A percentile compares a stretch with the other conserved stretches of the same genome.
phyloP scores from a whole-genome alignment of 805 yeast species.

The Candida anglica region DNA sequence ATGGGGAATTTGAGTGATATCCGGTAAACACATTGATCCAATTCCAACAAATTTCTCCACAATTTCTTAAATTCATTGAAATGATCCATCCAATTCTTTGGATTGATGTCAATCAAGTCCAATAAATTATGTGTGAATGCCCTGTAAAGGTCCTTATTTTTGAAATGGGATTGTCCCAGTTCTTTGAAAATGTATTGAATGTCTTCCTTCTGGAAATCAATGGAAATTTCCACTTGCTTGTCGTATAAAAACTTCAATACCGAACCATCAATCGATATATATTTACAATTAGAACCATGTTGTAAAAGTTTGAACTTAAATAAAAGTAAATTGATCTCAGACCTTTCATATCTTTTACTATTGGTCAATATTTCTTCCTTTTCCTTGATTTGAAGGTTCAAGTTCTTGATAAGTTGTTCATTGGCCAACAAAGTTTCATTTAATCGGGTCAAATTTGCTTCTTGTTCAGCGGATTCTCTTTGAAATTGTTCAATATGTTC shows the following conservation, averaged over 20 bases:
- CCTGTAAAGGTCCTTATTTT: not conserved
- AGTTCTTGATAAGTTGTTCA: slow-evolving; percentile 4
- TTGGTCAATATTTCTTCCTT: slow-evolving; percentile 9
- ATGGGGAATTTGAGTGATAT: slow-evolving; percentile 27
- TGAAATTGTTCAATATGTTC: slow-evolving; percentile 6
- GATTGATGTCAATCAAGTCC: not conserved
- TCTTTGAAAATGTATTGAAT: not conserved
- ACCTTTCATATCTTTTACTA: slow-evolving; percentile 13
- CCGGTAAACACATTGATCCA: slow-evolving; percentile 28
- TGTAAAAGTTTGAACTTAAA: slow-evolving; percentile 22
- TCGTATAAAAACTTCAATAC: slow-evolving; percentile 11
- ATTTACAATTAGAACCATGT: slow-evolving; percentile 19
- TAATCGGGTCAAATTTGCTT: slow-evolving; percentile 6
- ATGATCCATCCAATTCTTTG: not conserved
- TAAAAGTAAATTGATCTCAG: slow-evolving; percentile 17
- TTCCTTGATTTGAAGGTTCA: slow-evolving; percentile 9
- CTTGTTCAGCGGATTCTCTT: slow-evolving; percentile 7
- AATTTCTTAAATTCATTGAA: slow-evolving; percentile 11
- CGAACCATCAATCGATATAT: slow-evolving; percentile 7
- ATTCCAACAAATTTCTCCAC: slow-evolving; percentile 14
- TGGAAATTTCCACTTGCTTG: slow-evolving; percentile 6
- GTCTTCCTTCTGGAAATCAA: slow-evolving; percentile 6
- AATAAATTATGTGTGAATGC: not conserved
- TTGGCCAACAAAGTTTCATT: slow-evolving; percentile 9
- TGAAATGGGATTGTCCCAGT: not conserved